phyloP scores from a whole-genome alignment of 345 rosid species.

The Salix viminalis region DNA sequence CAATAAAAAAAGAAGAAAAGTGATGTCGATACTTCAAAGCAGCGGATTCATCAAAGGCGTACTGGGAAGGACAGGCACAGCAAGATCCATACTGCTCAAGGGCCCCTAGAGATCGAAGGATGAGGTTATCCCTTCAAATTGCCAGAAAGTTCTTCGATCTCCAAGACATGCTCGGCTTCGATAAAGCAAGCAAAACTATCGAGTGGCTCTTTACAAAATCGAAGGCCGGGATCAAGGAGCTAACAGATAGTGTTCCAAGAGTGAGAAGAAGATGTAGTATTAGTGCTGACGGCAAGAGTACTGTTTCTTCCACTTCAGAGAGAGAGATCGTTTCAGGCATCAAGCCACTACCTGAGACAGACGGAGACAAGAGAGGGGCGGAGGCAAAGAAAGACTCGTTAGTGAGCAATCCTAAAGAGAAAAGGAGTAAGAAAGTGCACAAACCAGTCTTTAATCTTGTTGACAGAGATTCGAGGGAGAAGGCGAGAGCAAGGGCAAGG shows the following conservation, averaged over 20 bases:
- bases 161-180: constrained; percentile 30
- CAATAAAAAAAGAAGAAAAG: constrained; percentile 22
- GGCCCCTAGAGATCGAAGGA: constrained; percentile 30
- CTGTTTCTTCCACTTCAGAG: constrained; percentile 33
- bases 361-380: constrained; percentile 15
- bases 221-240: constrained; percentile 58
- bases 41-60: constrained; percentile 24
- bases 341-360: constrained; percentile 7
- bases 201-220: constrained; percentile 54
- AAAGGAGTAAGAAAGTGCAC: constrained; percentile 13
- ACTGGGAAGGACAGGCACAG: constrained; percentile 27
- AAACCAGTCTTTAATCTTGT: constrained; percentile 15
- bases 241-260: constrained; percentile 31
- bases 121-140: constrained; percentile 27
- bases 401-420: constrained; percentile 4
- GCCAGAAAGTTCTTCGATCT: constrained; percentile 32
- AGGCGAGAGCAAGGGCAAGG: constrained; percentile 67
- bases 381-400: constrained; percentile 6
- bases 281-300: constrained; percentile 9
- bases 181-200: constrained; percentile 32
- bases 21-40: constrained; percentile 3
- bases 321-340: constrained; percentile 37
- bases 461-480: constrained; percentile 47
- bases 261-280: constrained; percentile 14
- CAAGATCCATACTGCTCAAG: constrained; percentile 27